These are phyloP conservation scores for Triticum turgidum DNA, from an alignment of 176 grass and related monocot species.

Conservation along the genomic window DNA sequence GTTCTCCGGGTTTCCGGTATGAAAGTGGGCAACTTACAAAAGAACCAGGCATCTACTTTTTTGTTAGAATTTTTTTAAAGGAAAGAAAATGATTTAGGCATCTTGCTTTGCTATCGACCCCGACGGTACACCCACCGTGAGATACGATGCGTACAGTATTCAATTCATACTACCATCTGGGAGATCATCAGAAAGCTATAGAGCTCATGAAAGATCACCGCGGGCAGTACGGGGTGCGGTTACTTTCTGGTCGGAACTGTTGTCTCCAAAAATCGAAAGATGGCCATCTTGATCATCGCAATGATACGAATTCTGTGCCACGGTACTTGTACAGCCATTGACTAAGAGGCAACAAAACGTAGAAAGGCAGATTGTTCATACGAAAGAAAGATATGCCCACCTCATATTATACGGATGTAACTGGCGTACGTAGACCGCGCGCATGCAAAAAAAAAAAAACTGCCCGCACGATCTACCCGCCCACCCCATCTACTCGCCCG, in stretches of 20 bases:
- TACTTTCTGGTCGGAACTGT: not conserved
- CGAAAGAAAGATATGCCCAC: too few species aligned
- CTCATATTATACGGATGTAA: too few species aligned
- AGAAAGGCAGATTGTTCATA: too few species aligned
- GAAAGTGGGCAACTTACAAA: conserved; percentile 6
- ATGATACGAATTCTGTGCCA: not conserved
- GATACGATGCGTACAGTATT: conserved; percentile 27
- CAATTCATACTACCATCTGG: not conserved
- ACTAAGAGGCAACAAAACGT: not conserved
- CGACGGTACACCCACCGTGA: conserved; percentile 31
- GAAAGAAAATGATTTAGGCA: not conserved
- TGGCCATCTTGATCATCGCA: not conserved
- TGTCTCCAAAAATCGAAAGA: not conserved
- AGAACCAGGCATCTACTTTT: conserved; percentile 28
- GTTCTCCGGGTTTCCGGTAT: conserved; percentile 11
- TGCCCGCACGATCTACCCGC: too few species aligned
- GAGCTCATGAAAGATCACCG: not conserved
- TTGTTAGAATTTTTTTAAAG: not conserved
- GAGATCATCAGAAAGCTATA: not conserved
- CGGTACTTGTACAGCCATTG: not conserved
- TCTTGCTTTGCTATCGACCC: conserved; percentile 26
- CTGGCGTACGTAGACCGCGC: too few species aligned
- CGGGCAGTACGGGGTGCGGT: not conserved
- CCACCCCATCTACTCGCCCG: too few species aligned
- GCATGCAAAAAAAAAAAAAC: too few species aligned